Conservation (phyloP, 345 rosid genomes). For the Pistacia vera region DNA sequence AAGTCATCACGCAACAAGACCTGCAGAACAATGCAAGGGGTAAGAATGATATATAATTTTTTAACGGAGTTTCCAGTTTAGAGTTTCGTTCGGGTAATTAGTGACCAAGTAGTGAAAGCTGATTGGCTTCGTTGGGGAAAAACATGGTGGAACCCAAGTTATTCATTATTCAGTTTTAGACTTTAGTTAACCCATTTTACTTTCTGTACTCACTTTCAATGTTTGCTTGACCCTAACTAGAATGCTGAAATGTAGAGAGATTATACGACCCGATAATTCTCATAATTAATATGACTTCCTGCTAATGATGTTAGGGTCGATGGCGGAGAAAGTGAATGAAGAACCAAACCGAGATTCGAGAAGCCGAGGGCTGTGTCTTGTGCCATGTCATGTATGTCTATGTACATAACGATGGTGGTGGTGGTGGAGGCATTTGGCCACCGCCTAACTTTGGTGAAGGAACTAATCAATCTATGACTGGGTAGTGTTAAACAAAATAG, state of each 20-base stretch:
- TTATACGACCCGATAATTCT: too few relatives aligned
- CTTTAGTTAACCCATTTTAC: neutral
- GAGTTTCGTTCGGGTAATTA: neutral
- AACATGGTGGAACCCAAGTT: neutral
- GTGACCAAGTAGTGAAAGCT: too few relatives aligned
- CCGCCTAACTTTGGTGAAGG: constrained; percentile 53
- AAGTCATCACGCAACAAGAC: constrained; percentile 60
- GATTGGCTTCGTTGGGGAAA: too few relatives aligned
- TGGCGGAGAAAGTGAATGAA: constrained; percentile 41
- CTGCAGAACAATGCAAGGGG: constrained; percentile 47
- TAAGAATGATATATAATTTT: constrained; percentile 27
- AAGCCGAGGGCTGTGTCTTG: constrained; percentile 94
- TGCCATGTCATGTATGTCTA: constrained; percentile 89
- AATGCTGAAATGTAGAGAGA: too few relatives aligned
- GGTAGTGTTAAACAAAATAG: neutral
- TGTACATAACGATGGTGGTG: constrained; percentile 51
- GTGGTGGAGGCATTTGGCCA: constrained; percentile 59
- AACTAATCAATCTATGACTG: constrained; percentile 13
- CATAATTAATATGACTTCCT: neutral
- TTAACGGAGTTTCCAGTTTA: too few relatives aligned
- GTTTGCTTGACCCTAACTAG: too few relatives aligned
- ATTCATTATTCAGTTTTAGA: neutral
- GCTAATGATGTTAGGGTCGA: constrained; percentile 30
- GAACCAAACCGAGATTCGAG: constrained; percentile 55
- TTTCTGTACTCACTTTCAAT: too few relatives aligned